Base-by-base conservation (phyloP, 192 early-diverging fungal genomes). In the Coemansia sp. region DNA sequence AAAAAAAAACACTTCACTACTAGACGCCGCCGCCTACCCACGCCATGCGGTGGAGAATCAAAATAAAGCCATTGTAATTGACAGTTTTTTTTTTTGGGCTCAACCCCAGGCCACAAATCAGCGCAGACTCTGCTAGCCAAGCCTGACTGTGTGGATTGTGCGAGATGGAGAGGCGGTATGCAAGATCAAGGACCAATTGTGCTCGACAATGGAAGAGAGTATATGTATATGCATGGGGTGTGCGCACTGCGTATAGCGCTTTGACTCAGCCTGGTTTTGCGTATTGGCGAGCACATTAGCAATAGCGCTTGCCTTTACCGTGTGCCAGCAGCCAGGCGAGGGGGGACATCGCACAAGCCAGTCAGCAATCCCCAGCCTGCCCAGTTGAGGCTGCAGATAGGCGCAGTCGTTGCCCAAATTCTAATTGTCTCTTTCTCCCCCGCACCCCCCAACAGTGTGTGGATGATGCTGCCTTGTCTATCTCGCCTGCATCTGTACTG, bases 121-220 rank as follows among this genome's bases (percentile, higher is more conserved):
- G 53, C 12, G 53, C 53, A 32, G 53, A 17, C 29, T 29, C 53
- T 32, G 27, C 53, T 32, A 11, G 15, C 53, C 23, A 27, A 3
- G 2, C 53, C 53, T 57, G 53, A 57, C 15, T 29, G 51, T 29
- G 51, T 12, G 53, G 53, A 57, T 57, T 57, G 25, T 57, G 53
- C 29, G 15, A 32, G 53, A 57, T 57, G 23, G 14, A 57, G 53
- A 57, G 53, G 53, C 53, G 53, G 53, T 31, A 57, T 57, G 53
- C 53, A 57, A 57, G 53, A 57, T 57, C 53, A 5, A 57, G 53
- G 4, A 15, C 27, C 53, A 29, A 57, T 57, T 57, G 53, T 57
- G 15, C 27, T 15, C 15, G 32, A 57, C 53, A 57, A 57, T 57
- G 12, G 3, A 29, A 31, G 29, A 31, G 27, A 6, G 27, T 4